These are phyloP conservation scores for Yamagishiella unicocca DNA, from an alignment of 139 green algal genomes.

Conservation along the genomic window DNA sequence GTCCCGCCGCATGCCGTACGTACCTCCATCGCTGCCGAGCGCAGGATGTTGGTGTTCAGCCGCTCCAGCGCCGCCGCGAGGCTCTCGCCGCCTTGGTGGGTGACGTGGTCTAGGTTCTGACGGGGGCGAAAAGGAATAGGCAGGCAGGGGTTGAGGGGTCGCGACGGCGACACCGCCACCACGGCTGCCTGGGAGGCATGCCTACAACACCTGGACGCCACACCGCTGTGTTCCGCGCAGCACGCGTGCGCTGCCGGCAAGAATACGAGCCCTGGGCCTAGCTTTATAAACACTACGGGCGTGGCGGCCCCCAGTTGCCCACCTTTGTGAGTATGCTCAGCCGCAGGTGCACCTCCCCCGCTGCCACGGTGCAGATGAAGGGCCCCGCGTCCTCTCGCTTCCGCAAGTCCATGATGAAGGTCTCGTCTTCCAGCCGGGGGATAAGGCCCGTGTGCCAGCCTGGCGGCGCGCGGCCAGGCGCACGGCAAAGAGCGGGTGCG, in stretches of 20 bases:
- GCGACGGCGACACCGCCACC: too few relatives aligned
- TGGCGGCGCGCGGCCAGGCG: not conserved
- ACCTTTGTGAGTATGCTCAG: slow-evolving; percentile 48
- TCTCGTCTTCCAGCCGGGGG: slow-evolving; percentile 53
- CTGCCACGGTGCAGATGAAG: slow-evolving; percentile 51
- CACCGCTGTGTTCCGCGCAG: too few relatives aligned
- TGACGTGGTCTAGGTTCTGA: slow-evolving; percentile 51
- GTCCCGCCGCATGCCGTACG: not conserved
- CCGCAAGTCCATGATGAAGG: slow-evolving; percentile 45
- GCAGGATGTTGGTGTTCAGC: slow-evolving; percentile 42
- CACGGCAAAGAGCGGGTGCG: too few relatives aligned
- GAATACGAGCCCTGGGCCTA: too few relatives aligned
- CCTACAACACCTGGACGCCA: too few relatives aligned
- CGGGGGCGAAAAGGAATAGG: not conserved
- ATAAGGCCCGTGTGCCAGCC: slow-evolving; percentile 48
- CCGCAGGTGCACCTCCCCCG: slow-evolving; percentile 47
- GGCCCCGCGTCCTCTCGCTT: slow-evolving; percentile 45
- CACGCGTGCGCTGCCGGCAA: too few relatives aligned
- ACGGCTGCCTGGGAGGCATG: too few relatives aligned
- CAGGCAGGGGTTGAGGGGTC: not conserved
- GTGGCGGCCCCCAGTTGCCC: too few relatives aligned
- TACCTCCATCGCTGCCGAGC: slow-evolving; percentile 34
- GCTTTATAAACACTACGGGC: too few relatives aligned
- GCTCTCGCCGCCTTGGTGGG: slow-evolving; percentile 39
- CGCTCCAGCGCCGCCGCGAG: slow-evolving; percentile 52